A percentile compares a stretch with the other conserved stretches of the same genome.
Conservation (phyloP, 805 yeast genomes). For the Yarrowia osloensis region DNA sequence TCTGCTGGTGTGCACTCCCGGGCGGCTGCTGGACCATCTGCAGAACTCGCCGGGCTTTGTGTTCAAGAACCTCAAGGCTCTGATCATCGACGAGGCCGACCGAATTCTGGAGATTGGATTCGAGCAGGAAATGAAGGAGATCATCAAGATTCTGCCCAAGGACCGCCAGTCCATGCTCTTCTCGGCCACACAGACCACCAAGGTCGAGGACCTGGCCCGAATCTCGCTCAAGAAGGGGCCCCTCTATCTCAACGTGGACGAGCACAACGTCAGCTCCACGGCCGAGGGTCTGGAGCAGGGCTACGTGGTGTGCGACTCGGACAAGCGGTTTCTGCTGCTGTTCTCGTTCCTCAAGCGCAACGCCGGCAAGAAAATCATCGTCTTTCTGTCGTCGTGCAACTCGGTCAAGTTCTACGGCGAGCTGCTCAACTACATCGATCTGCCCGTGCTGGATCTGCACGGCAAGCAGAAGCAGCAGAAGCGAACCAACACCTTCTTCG, state of each 20-base stretch:
- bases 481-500: constrained; percentile 96
- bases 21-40: constrained; percentile 91
- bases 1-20: constrained; percentile 93
- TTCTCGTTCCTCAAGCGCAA: constrained; percentile 94
- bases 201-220: constrained; percentile 97
- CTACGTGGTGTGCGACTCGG: constrained; percentile 95
- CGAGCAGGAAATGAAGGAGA: constrained; percentile 98
- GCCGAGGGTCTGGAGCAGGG: constrained; percentile 98
- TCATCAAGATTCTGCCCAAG: constrained; percentile 87
- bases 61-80: constrained; percentile 89
- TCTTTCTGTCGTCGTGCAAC: constrained; percentile 93
- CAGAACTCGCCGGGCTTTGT: constrained; percentile 94
- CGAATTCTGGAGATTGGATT: constrained; percentile 96
- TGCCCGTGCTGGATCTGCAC: constrained; percentile 94
- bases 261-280: constrained; percentile 79
- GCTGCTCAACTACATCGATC: constrained; percentile 89
- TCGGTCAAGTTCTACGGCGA: constrained; percentile 96
- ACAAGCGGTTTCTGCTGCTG: constrained; percentile 83
- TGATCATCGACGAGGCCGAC: constrained; percentile 97
- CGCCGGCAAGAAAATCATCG: constrained; percentile 82
- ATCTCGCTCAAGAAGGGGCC: constrained; percentile 95
- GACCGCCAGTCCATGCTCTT: constrained; percentile 96
- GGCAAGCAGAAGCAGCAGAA: constrained; percentile 99
- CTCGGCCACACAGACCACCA: constrained; percentile 99
- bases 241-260: constrained; percentile 86